Percentiles rank a stretch among this genome's conserved stretches.
Evolutionary conservation across 495 filamentous ascomycete genomes (phyloP).

Genomic region (Cudoniella acicularis): DNA sequence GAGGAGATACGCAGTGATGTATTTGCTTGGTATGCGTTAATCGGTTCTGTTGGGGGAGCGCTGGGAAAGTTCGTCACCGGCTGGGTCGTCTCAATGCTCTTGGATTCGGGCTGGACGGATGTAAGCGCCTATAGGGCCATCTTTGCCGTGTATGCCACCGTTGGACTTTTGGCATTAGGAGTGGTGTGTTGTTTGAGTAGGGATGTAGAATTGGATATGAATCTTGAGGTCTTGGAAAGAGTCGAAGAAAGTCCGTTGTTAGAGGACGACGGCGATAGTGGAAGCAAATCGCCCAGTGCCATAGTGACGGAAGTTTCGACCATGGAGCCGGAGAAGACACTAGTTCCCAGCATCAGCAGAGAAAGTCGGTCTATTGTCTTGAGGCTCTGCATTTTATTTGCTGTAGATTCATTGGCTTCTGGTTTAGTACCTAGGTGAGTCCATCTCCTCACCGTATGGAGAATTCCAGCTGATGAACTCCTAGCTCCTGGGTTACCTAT

Average conservation of each 20-base stretch:
- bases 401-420: slow-evolving; percentile 73
- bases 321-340: slow-evolving; percentile 17
- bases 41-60: slow-evolving; percentile 61
- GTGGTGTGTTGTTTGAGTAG: slow-evolving; percentile 56
- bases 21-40: slow-evolving; percentile 76
- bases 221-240: slow-evolving; percentile 16
- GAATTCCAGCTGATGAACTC: neutral
- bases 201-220: slow-evolving; percentile 52
- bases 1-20: slow-evolving; percentile 62
- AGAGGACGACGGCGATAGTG: slow-evolving; percentile 30
- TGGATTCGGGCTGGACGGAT: slow-evolving; percentile 48
- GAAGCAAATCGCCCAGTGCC: no score
- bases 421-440: slow-evolving; percentile 68
- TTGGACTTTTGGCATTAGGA: slow-evolving; percentile 64
- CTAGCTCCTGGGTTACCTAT: slow-evolving; percentile 65
- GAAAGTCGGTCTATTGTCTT: slow-evolving; percentile 58
- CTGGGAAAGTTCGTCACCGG: slow-evolving; percentile 65
- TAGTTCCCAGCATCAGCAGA: slow-evolving; percentile 50
- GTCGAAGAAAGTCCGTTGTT: slow-evolving; percentile 42
- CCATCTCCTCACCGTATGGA: neutral
- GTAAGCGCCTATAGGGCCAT: slow-evolving; percentile 61
- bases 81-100: slow-evolving; percentile 54
- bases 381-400: slow-evolving; percentile 72
- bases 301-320: no score
- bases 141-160: slow-evolving; percentile 65